phyloP scores from a whole-genome alignment of 768 basidiomycete species.

The Fistulinella prunicolor region DNA sequence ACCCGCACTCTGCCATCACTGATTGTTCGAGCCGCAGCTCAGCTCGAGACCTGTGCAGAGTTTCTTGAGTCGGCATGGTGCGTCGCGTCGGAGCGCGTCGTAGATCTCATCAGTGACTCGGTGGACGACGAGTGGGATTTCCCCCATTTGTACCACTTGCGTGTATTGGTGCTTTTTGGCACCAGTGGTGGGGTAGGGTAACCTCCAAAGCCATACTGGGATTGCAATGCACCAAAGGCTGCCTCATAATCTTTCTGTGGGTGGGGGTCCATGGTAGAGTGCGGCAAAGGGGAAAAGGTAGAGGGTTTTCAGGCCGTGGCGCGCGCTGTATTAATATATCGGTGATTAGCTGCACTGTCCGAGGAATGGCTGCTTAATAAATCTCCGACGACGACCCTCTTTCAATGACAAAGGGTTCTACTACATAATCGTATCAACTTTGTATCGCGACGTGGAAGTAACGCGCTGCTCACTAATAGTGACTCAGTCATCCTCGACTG shows the following conservation, averaged over 20 bases:
- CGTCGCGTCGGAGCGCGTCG: neutral
- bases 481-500: neutral
- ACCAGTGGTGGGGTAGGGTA: neutral
- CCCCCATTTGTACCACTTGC: conserved; percentile 22
- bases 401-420: neutral
- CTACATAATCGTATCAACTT: neutral
- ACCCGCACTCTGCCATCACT: conserved; percentile 3
- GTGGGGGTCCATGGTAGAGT: neutral
- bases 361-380: neutral
- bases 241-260: conserved; percentile 24
- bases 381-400: no score
- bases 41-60: no score
- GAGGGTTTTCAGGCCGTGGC: neutral
- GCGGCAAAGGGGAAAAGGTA: neutral
- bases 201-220: conserved; percentile 19
- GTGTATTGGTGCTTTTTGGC: neutral
- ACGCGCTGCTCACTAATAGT: no score
- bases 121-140: conserved; percentile 15
- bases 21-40: neutral
- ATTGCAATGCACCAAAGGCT: conserved; percentile 23
- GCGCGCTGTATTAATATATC: neutral
- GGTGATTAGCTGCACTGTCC: neutral
- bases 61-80: no score
- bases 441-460: no score
- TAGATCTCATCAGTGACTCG: conserved; percentile 8